phyloP scores from a whole-genome alignment of 2,329 filamentous ascomycete species.

The Fusarium sp. region DNA sequence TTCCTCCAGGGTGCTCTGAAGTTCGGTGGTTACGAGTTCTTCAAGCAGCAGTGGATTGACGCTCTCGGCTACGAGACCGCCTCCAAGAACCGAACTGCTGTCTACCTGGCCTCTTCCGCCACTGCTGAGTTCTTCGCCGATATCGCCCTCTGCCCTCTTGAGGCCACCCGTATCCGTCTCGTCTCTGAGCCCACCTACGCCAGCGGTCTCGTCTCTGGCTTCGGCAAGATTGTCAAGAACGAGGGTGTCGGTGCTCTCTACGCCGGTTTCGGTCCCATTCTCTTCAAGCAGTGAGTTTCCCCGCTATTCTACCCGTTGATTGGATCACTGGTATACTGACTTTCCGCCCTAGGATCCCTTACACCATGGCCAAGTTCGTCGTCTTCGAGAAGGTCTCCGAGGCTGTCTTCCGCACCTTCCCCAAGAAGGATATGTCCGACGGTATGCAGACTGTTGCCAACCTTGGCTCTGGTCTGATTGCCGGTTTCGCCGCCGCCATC shows the following conservation, averaged over 20 bases:
- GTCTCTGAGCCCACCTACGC: slow-evolving; percentile 91
- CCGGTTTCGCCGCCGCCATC: slow-evolving; percentile 86
- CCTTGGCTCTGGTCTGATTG: slow-evolving; percentile 70
- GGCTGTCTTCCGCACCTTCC: slow-evolving; percentile 75
- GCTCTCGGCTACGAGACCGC: slow-evolving; percentile 82
- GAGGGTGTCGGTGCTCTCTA: slow-evolving; percentile 92
- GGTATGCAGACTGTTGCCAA: slow-evolving; percentile 84
- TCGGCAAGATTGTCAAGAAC: slow-evolving; percentile 85
- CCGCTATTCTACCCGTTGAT: neutral
- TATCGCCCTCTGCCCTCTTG: slow-evolving; percentile 89
- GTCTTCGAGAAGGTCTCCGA: slow-evolving; percentile 92
- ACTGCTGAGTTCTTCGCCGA: slow-evolving; percentile 80
- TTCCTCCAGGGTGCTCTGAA: slow-evolving; percentile 96
- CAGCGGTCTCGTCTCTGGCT: slow-evolving; percentile 82
- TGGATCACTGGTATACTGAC: slow-evolving; percentile 36
- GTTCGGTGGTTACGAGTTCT: slow-evolving; percentile 96
- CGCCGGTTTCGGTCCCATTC: slow-evolving; percentile 89
- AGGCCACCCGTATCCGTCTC: slow-evolving; percentile 94
- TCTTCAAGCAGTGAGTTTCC: slow-evolving; percentile 68
- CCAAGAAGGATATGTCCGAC: slow-evolving; percentile 79
- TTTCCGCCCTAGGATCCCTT: slow-evolving; percentile 75
- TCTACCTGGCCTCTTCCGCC: slow-evolving; percentile 82
- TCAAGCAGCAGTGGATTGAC: slow-evolving; percentile 94
- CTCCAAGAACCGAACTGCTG: slow-evolving; percentile 82
- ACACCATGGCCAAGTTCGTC: slow-evolving; percentile 97